Conservation (phyloP, 2,329 filamentous ascomycete genomes). For the Diaporthe destruens region DNA sequence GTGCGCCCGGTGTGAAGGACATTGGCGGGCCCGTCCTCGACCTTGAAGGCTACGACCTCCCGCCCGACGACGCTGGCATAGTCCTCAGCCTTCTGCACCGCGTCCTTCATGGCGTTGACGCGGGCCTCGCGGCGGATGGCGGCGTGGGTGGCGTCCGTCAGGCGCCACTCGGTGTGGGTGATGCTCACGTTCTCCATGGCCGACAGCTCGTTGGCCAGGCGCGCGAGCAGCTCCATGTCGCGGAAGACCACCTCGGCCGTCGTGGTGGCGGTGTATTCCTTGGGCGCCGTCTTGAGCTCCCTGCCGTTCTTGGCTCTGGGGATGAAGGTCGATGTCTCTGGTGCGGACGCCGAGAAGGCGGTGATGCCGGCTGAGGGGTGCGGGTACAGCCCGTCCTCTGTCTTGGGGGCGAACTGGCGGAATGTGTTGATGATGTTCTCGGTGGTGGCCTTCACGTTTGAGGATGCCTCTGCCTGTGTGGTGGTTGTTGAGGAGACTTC, state of each 20-base stretch:
- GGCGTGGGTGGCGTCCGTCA: slow-evolving; percentile 39
- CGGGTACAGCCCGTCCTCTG: slow-evolving; percentile 39
- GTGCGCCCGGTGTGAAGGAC: neutral
- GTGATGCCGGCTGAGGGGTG: slow-evolving; percentile 44
- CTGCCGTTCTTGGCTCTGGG: neutral
- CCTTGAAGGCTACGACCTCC: slow-evolving; percentile 42
- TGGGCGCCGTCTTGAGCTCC: slow-evolving; percentile 1
- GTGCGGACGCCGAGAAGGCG: slow-evolving; percentile 42
- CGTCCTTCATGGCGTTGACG: slow-evolving; percentile 43
- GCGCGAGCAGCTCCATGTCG: slow-evolving; percentile 41
- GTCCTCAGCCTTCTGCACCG: slow-evolving; percentile 44
- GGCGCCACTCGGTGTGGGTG: slow-evolving; percentile 42
- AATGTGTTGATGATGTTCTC: slow-evolving; percentile 39
- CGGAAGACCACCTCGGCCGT: slow-evolving; percentile 43
- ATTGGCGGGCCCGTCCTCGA: slow-evolving; percentile 41
- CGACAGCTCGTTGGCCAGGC: slow-evolving; percentile 39
- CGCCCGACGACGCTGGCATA: slow-evolving; percentile 43
- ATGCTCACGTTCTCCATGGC: slow-evolving; percentile 43
- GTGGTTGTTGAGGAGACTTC: slow-evolving; percentile 27
- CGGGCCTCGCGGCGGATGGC: slow-evolving; percentile 44
- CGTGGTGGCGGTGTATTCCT: slow-evolving; percentile 37
- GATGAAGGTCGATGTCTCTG: slow-evolving; percentile 35
- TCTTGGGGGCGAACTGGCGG: slow-evolving; percentile 41
- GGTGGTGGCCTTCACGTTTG: slow-evolving; percentile 35
- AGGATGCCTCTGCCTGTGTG: slow-evolving; percentile 36